Evolutionary conservation across 768 basidiomycete genomes (phyloP).

Genomic region (Hemileccinum impolitum): DNA sequence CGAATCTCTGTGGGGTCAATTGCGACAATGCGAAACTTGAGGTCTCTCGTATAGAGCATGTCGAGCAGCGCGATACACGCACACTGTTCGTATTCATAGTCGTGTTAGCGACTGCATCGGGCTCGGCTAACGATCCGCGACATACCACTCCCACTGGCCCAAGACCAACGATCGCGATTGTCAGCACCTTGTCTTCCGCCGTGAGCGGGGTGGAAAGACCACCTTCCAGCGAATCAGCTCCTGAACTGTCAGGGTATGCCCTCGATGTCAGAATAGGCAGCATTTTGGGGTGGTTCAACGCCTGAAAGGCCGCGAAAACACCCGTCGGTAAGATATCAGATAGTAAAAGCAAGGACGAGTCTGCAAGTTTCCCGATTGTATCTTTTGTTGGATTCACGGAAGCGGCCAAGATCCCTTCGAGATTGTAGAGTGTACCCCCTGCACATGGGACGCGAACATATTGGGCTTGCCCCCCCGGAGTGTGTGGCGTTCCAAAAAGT

Average conservation of each 20-base stretch:
- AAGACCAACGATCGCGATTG: slow-evolving; percentile 67
- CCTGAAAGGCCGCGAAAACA: slow-evolving; percentile 71
- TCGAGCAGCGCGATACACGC: slow-evolving; percentile 63
- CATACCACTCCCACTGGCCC: slow-evolving; percentile 74
- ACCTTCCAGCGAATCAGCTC: slow-evolving; percentile 3
- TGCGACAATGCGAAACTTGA: slow-evolving; percentile 56
- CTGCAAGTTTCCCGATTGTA: slow-evolving; percentile 44
- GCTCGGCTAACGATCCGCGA: not conserved
- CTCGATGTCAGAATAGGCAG: slow-evolving; percentile 54
- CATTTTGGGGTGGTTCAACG: slow-evolving; percentile 69
- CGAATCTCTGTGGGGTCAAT: slow-evolving; percentile 59
- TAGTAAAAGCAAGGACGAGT: slow-evolving; percentile 66
- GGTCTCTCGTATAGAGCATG: slow-evolving; percentile 42
- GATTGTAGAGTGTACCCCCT: slow-evolving; percentile 71
- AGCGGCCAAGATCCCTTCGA: slow-evolving; percentile 42
- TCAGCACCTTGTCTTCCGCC: slow-evolving; percentile 49
- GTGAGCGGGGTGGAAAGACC: slow-evolving; percentile 28
- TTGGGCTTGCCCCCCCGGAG: slow-evolving; percentile 77
- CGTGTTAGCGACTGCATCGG: not conserved
- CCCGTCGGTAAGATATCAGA: slow-evolving; percentile 82
- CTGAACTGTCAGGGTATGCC: slow-evolving; percentile 50
- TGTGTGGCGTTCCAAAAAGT: slow-evolving; percentile 62
- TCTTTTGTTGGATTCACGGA: slow-evolving; percentile 26
- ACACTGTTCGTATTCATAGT: slow-evolving; percentile 39
- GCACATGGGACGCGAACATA: slow-evolving; percentile 77